Evolutionary conservation across 2,329 filamentous ascomycete genomes (phyloP).

Genomic region (Raffaelea deltoideospora): DNA sequence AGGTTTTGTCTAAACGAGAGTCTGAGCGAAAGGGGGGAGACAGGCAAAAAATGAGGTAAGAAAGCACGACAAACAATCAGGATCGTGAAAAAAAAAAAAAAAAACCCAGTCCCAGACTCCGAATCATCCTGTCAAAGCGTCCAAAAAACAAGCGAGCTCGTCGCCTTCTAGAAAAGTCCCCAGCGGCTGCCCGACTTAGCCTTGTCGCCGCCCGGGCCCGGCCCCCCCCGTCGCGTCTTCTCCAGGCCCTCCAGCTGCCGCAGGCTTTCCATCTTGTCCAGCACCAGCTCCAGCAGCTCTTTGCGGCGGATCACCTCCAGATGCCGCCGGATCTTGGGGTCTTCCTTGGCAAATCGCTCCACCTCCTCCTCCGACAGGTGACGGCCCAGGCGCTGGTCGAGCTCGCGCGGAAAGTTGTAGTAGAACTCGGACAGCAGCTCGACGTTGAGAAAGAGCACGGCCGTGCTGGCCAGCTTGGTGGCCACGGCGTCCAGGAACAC

Average conservation of each 20-base stretch:
- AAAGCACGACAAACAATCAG: not conserved
- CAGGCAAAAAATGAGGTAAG: not conserved
- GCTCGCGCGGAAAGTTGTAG: conserved; percentile 88
- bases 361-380: conserved; percentile 66
- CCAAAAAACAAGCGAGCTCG: not conserved
- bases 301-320: conserved; percentile 86
- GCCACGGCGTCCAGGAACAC: conserved; percentile 96
- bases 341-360: conserved; percentile 83
- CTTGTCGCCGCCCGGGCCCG: conserved; percentile 1
- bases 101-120: too few species aligned
- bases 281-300: conserved; percentile 78
- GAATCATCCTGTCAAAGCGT: too few species aligned
- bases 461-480: conserved; percentile 84
- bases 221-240: conserved; percentile 36
- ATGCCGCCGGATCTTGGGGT: conserved; percentile 76
- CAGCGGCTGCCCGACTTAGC: conserved; percentile 7
- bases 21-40: not conserved
- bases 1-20: not conserved
- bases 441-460: conserved; percentile 93
- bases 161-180: conserved; percentile 5
- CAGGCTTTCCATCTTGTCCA: conserved; percentile 91
- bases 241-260: conserved; percentile 67
- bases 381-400: conserved; percentile 73
- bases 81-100: too few species aligned
- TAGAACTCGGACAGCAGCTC: conserved; percentile 95